Base-by-base conservation (phyloP, 495 filamentous ascomycete species). In the Immersiella caudata region DNA sequence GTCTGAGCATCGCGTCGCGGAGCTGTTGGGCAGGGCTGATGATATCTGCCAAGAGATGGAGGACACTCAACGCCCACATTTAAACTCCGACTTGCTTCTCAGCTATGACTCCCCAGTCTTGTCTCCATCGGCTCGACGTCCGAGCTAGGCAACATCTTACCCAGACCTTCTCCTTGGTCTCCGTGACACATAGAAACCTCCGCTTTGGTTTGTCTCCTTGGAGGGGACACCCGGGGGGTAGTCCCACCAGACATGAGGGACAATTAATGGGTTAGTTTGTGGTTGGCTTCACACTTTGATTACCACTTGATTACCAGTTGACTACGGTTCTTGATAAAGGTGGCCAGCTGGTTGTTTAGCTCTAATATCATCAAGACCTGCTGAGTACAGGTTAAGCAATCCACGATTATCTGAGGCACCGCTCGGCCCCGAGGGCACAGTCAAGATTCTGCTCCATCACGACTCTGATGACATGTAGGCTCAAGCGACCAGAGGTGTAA, bases 1-100 rank as follows among this genome's bases (percentile, higher is more conserved):
- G 25, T 16, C 59, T n/a, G 25, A 49, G 29, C 35, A 9, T 9
- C 21, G 29, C 35, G 5, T 20, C 35, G 18, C 1, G 60, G 49
- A 33, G 27, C 9, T 11, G 21, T 20, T 29, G 24, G 63, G 29
- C 36, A 36, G 52, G 62, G 58, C 52, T 27, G 60, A 66, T 24
- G 24, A 60, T 33, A 27, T 60, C 54, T 62, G 55, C 20, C 54
- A 66, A 33, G 16, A 74, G 74, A 14, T 69, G 54, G 20, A 29
- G 50, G 11, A 29, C 26, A 9, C 50, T 25, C 22, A 49, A 51
- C 46, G 25, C 46, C 49, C 16, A 29, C 11, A 60, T 27, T 67
- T 25, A 58, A 62, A 21, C 29, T 11, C 70, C 50, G 64, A 67
- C 26, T 58, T 70, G 1, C 62, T 62, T 5, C 35, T 70, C 66